Evolutionary conservation across 2,329 filamentous ascomycete genomes (phyloP).

Genomic region (Pseudogymnoascus sp.): DNA sequence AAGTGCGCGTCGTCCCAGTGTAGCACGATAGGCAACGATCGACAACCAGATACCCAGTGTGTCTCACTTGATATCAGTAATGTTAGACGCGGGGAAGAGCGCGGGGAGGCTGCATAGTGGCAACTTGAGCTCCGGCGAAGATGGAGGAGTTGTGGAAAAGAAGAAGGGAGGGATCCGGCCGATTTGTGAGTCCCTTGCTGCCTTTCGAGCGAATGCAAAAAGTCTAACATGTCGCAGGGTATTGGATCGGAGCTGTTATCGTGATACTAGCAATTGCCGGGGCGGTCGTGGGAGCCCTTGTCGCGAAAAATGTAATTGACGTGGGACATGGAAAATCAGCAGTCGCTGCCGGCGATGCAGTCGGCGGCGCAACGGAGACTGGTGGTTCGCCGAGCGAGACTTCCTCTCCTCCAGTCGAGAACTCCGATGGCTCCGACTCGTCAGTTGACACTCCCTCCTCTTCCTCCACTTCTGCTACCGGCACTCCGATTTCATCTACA

Average conservation of each 20-base stretch:
- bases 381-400: neutral
- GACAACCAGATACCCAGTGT: neutral
- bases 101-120: neutral
- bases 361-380: neutral
- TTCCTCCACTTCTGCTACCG: neutral
- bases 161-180: neutral
- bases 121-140: neutral
- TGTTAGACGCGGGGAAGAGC: conserved; percentile 2
- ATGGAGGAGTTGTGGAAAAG: neutral
- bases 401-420: neutral
- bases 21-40: neutral
- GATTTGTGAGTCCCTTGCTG: neutral
- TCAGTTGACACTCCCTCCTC: neutral
- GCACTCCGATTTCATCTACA: neutral
- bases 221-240: neutral
- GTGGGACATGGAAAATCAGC: neutral
- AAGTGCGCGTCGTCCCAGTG: neutral
- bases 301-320: neutral
- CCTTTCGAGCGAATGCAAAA: neutral
- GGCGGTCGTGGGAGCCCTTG: conserved; percentile 1
- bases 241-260: neutral
- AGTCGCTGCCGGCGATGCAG: neutral
- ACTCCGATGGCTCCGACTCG: neutral
- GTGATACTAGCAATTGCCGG: neutral
- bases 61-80: neutral